A percentile compares a stretch with the other conserved stretches of the same genome.
These are phyloP conservation scores for Diaporthe humulicola DNA, from an alignment of 2,329 filamentous ascomycete species.

Conservation along the genomic window DNA sequence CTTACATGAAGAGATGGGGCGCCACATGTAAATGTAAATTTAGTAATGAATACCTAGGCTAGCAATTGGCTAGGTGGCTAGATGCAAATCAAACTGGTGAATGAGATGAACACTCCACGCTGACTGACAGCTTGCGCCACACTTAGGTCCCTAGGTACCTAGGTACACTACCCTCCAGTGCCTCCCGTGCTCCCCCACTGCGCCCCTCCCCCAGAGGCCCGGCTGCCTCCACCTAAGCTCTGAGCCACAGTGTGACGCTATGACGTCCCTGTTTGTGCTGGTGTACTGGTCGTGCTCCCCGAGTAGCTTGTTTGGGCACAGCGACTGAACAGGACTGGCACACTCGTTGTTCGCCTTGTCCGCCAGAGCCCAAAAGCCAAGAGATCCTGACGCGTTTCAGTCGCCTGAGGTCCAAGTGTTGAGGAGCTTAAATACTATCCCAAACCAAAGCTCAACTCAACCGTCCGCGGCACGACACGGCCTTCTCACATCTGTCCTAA, in stretches of 20 bases:
- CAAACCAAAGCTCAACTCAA: neutral
- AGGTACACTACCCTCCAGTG: too few relatives aligned
- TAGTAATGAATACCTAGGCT: neutral
- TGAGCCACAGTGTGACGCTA: slow-evolving; percentile 27
- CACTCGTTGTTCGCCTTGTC: neutral
- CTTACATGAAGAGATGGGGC: neutral
- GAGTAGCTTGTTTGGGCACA: slow-evolving; percentile 13
- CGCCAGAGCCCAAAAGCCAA: slow-evolving; percentile 30
- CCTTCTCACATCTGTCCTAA: neutral
- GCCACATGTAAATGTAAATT: slow-evolving; percentile 18
- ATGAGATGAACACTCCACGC: neutral
- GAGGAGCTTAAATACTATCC: slow-evolving; percentile 23
- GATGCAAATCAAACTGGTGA: neutral
- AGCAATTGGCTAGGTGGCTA: neutral
- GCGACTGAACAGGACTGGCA: slow-evolving; percentile 1
- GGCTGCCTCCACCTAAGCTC: slow-evolving; percentile 30
- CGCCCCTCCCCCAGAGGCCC: neutral
- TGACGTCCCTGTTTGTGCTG: slow-evolving; percentile 14
- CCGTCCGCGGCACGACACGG: neutral
- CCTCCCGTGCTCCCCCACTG: too few relatives aligned
- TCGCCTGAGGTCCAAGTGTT: neutral
- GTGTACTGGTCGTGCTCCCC: slow-evolving; percentile 16
- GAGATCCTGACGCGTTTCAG: slow-evolving; percentile 31
- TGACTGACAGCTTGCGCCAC: slow-evolving; percentile 25
- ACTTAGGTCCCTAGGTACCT: too few relatives aligned